phyloP scores from a whole-genome alignment of 495 filamentous ascomycete genomes.

The Usnea hakonensis region DNA sequence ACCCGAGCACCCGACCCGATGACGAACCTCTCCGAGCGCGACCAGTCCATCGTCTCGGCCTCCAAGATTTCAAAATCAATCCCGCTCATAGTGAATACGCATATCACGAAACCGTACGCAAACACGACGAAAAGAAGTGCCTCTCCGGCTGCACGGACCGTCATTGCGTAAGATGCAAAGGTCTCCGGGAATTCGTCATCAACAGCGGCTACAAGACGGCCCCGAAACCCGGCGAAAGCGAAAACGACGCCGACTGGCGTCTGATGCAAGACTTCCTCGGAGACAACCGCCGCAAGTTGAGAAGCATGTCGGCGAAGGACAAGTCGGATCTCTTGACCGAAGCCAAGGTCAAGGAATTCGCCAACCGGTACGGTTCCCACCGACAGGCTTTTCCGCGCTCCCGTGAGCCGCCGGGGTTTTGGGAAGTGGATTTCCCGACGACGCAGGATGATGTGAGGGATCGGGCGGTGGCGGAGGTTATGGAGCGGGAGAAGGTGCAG shows the following conservation, averaged over 20 bases:
- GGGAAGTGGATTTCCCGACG: conserved; percentile 77
- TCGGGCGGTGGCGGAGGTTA: conserved; percentile 49
- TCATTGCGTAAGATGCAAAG: conserved; percentile 62
- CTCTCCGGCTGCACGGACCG: conserved; percentile 70
- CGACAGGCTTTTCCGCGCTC: conserved; percentile 62
- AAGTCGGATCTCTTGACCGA: conserved; percentile 53
- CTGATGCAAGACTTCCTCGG: conserved; percentile 65
- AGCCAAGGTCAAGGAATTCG: conserved; percentile 58
- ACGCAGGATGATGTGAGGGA: conserved; percentile 69
- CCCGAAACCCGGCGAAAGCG: conserved; percentile 17
- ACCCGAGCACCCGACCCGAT: conserved; percentile 25
- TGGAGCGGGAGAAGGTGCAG: conserved; percentile 55
- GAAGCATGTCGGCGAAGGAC: conserved; percentile 41
- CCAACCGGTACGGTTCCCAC: conserved; percentile 69
- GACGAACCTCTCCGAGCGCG: conserved; percentile 44
- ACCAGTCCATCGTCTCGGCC: conserved; percentile 43
- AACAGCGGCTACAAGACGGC: conserved; percentile 27
- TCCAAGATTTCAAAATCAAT: conserved; percentile 80
- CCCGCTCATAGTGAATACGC: conserved; percentile 64
- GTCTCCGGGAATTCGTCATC: conserved; percentile 58
- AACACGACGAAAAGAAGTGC: conserved; percentile 62
- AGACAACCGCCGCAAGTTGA: conserved; percentile 31
- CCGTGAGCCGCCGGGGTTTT: conserved; percentile 75
- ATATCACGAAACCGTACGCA: conserved; percentile 68
- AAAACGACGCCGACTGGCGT: conserved; percentile 39